These are phyloP conservation scores for Sporothrix curviconia DNA, from an alignment of 2,329 filamentous ascomycete genomes.

Conservation along the genomic window DNA sequence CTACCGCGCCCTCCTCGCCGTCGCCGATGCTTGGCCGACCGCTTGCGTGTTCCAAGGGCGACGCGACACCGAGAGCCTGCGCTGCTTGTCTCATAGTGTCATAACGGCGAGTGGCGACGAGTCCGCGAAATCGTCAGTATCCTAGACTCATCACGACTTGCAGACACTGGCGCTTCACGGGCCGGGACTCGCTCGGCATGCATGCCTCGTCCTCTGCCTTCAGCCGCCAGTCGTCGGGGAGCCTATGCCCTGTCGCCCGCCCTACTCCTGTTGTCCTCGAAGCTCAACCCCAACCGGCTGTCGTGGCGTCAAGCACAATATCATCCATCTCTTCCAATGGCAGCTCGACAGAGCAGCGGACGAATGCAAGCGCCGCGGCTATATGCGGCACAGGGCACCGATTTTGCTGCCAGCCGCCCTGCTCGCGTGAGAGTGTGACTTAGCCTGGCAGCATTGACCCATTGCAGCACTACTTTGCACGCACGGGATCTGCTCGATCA, in stretches of 20 bases:
- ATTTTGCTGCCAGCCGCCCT: slow-evolving; percentile 87
- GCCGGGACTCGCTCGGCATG: slow-evolving; percentile 49
- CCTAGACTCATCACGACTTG: slow-evolving; percentile 46
- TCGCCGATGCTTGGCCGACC: too few relatives aligned
- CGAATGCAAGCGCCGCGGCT: slow-evolving; percentile 60
- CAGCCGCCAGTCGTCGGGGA: slow-evolving; percentile 59
- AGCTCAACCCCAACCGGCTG: slow-evolving; percentile 46
- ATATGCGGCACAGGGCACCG: slow-evolving; percentile 77
- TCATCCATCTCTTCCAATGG: slow-evolving; percentile 26
- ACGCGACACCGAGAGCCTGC: slow-evolving; percentile 41
- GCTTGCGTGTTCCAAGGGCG: too few relatives aligned
- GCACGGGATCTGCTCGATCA: slow-evolving; percentile 89
- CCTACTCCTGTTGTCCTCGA: neutral
- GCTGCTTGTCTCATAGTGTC: too few relatives aligned
- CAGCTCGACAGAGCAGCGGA: slow-evolving; percentile 22
- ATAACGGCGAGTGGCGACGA: too few relatives aligned
- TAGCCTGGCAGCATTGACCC: slow-evolving; percentile 96
- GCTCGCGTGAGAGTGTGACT: slow-evolving; percentile 89
- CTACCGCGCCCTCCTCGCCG: too few relatives aligned
- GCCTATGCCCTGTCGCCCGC: slow-evolving; percentile 25
- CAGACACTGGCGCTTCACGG: slow-evolving; percentile 47
- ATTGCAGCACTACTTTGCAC: slow-evolving; percentile 95
- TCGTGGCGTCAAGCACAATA: slow-evolving; percentile 54
- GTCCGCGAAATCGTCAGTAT: slow-evolving; percentile 55
- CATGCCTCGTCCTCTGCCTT: slow-evolving; percentile 35